Evolutionary conservation across 345 rosid genomes (phyloP), one percentile per base, ranked within the genome.

Genomic region (Pugionium cornutum): DNA sequence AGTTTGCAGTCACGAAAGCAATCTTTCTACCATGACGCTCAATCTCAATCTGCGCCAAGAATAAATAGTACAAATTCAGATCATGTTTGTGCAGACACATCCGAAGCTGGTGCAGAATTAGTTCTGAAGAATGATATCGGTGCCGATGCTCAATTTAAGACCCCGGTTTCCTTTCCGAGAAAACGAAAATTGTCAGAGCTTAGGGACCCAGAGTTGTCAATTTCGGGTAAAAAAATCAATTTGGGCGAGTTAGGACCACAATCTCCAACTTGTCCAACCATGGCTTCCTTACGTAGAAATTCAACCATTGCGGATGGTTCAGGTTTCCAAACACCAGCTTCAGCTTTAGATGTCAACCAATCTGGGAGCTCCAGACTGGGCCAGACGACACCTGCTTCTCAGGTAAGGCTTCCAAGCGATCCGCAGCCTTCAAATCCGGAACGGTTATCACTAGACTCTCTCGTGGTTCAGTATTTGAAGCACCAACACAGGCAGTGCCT

Each of bases 401-500:
- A 91, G 56, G 49, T 42, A 67, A 86, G 83, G 59, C 58, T 73
- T 66, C 64, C 76, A 58, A 82, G 67, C 58, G 95, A 89, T 64
- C 76, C 79, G 36, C 95, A 83, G 74, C 66, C 84, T 34, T 68
- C 77, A 77, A 88, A 76, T 68, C 61, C 84, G 10, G 99, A 94
- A 75, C 79, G 97, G 45, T 71, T 88, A 76, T 83, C 96, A 62
- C 79, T 94, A 33, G 97, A 94, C 70, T 80, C 90, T 51, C 72
- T 94, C 47, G 92, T 94, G 51, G 88, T 94, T 80, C 99, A 94
- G 78, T 90, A 84, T 78, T 75, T 94, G 75, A 94, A 94, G 79
- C 97, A 94, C 65, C 99, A 90, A 66, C 99, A 94, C 79, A 90
- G 99, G 51, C 99, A 94, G 73, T 94, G 99, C 75, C 95, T 87